Percentiles rank a stretch among this genome's conserved stretches.
phyloP scores from a whole-genome alignment of 495 filamentous ascomycete species.

The Niebla homalea region DNA sequence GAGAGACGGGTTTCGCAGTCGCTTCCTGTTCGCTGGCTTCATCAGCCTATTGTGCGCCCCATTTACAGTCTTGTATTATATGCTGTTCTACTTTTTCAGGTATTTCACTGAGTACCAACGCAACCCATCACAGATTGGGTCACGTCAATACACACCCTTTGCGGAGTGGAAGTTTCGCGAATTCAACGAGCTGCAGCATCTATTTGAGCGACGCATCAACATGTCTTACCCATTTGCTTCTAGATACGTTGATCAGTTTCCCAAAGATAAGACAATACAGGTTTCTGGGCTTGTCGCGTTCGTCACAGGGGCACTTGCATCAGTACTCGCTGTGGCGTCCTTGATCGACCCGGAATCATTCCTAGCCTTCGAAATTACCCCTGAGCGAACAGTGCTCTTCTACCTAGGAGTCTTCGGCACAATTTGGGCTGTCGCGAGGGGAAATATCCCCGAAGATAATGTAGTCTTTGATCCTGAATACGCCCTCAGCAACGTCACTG shows the following conservation, averaged over 20 bases:
- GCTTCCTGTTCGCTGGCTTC: conserved; percentile 68
- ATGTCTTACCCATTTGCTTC: conserved; percentile 92
- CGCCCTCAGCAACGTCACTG: conserved; percentile 72
- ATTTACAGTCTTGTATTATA: conserved; percentile 66
- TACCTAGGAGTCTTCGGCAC: conserved; percentile 63
- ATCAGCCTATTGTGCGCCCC: conserved; percentile 81
- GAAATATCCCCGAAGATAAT: conserved; percentile 72
- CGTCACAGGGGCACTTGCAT: conserved; percentile 68
- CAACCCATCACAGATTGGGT: conserved; percentile 70
- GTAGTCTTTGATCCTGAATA: conserved; percentile 85
- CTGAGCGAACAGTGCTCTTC: conserved; percentile 69
- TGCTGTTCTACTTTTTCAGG: conserved; percentile 79
- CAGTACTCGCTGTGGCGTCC: conserved; percentile 67
- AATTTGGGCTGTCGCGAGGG: conserved; percentile 67
- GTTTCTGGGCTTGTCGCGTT: conserved; percentile 73
- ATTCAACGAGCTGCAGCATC: conserved; percentile 90
- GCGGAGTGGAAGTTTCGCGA: conserved; percentile 98
- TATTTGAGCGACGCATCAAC: conserved; percentile 77
- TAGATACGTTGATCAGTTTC: conserved; percentile 89
- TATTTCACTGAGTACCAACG: conserved; percentile 94
- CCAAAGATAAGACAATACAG: conserved; percentile 83
- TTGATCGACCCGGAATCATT: conserved; percentile 83
- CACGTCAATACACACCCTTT: conserved; percentile 79
- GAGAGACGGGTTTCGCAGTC: conserved; percentile 57
- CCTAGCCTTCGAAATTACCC: conserved; percentile 79